Evolutionary conservation across 2,329 filamentous ascomycete genomes (phyloP), one percentile per base, ranked within the genome.

Genomic region (Berkeleyomyces basicola): DNA sequence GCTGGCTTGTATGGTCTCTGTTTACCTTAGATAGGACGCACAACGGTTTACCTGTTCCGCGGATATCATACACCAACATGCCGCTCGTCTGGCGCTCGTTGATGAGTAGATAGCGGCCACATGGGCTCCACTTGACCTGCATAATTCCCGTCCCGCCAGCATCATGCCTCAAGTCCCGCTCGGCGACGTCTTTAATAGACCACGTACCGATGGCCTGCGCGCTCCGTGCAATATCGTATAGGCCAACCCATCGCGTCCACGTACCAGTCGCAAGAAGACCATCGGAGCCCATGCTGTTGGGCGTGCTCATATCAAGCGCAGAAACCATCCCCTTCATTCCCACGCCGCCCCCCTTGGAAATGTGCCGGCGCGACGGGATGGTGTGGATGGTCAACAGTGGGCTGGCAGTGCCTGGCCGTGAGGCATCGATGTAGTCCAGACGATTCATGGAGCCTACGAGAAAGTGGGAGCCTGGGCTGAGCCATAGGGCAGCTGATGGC

Each of bases 281-380:
- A 37, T 16, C 31, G 6, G 47, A 16, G 3, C 23, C 70, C 5
- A 68, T 67, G 2, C 69, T 70, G 23, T 69, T 68, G 44, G 72
- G 70, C 0, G 73, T 74, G 61, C 79, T 79, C 2, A 75, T 70
- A n/a, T 77, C 73, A 0, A 86, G 72, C 0, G 82, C 75, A 0
- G 82, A 80, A 0, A 85, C 77, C 47, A 63, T 60, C 4, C 83
- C 83, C 63, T 82, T 81, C 78, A 86, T 84, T 53, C 83, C 83
- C 6, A 85, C 77, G 44, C 82, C 81, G 63, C 78, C 77, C 40
- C 82, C 81, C 70, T 84, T 84, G 63, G 78, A 74, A 33, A 81
- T 74, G 69, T 83, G 80, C 2, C 80, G 74, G 61, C 79, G 78
- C 1, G 81, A 83, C 0, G 82, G 82, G 61, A 84, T 84, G 2